Percentiles rank a stretch among this genome's conserved stretches.
Evolutionary conservation across 2,329 filamentous ascomycete genomes (phyloP).

Genomic region (Colletotrichum lentis): DNA sequence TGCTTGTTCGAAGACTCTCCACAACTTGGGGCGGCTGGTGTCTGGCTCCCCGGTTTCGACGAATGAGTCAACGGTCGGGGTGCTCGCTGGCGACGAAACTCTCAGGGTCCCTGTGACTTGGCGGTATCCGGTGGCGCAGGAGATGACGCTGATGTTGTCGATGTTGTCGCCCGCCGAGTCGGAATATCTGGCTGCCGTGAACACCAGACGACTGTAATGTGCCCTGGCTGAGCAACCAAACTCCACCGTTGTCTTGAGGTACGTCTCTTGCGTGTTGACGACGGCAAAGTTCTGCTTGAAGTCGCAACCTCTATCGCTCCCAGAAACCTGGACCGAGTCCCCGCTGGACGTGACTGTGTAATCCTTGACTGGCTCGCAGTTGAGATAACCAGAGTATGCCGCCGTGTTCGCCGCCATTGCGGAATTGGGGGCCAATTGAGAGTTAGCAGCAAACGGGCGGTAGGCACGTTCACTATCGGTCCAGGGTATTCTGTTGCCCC

Average conservation of each 20-base stretch:
- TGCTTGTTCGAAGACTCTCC: slow-evolving; percentile 15
- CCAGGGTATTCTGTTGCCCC: slow-evolving; percentile 10
- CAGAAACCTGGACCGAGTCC: background rate
- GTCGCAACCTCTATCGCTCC: slow-evolving; percentile 6
- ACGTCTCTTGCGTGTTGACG: background rate
- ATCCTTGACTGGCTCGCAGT: slow-evolving; percentile 8
- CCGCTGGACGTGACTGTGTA: background rate
- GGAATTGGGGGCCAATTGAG: background rate
- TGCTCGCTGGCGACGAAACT: background rate
- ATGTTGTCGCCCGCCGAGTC: background rate
- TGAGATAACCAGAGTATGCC: slow-evolving; percentile 16
- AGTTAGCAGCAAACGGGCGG: background rate
- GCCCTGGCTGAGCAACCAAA: slow-evolving; percentile 14
- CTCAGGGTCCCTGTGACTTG: background rate
- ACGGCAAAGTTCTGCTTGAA: slow-evolving; percentile 14
- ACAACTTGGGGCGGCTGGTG: slow-evolving; percentile 3
- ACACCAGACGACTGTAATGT: slow-evolving; percentile 11
- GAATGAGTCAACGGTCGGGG: slow-evolving; percentile 1
- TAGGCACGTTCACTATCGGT: slow-evolving; percentile 3
- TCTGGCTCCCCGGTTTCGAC: background rate
- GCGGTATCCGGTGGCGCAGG: slow-evolving; percentile 15
- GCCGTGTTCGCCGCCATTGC: slow-evolving; percentile 10
- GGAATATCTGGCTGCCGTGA: slow-evolving; percentile 1
- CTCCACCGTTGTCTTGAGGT: slow-evolving; percentile 7
- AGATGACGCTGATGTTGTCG: slow-evolving; percentile 22